Evolutionary conservation across 371 early-diverging fungal genomes (phyloP), one percentile per base, ranked within the genome.

Genomic region (Dichotomocladium elegans): DNA sequence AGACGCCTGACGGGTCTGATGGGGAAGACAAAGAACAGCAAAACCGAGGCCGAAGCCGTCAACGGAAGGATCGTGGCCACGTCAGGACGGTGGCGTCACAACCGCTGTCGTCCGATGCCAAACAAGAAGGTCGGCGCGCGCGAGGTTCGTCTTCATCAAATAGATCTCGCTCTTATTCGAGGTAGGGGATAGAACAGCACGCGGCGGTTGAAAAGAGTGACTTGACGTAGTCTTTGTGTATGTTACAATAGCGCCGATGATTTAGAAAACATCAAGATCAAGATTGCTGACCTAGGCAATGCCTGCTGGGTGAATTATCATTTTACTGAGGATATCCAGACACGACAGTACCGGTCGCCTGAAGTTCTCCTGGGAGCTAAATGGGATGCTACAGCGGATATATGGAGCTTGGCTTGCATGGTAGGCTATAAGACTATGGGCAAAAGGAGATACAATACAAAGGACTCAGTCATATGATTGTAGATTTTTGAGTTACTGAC

Each of bases 321-420:
- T 62, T 95, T 95, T 53, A 94, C 95, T 0, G 89, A 90, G 53
- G 97, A 97, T 68, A 96, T 99, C 51, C 98, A 97, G 64, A 98
- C 99, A 22, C 86, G 99, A 46, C 99, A 96, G 69, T 99, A 99
- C 57, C 87, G 99, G 41, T 88, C 95, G 2, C 99, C 99, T 10
- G 99, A 99, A 67, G 98, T 95, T 6, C 94, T 98, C 41, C 64
- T 98, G 2, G 99, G 99, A 3, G 85, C 88, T n/a, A 78, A 83
- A 31, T 99, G 96, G 89, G 89, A 90, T 48, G 70, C 85, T 15
- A 84, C 88, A n/a, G 91, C 95, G 3, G 99, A 99, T 70, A 89
- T 97, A n/a, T 97, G 99, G 98, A 92, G 93, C 52, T 74, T 95
- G 44, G 96, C 94, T 14, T 98, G 98, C 74, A 88, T 99, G 81